Evolutionary conservation across 768 basidiomycete species (phyloP).

Genomic region (Hericium erinaceus): DNA sequence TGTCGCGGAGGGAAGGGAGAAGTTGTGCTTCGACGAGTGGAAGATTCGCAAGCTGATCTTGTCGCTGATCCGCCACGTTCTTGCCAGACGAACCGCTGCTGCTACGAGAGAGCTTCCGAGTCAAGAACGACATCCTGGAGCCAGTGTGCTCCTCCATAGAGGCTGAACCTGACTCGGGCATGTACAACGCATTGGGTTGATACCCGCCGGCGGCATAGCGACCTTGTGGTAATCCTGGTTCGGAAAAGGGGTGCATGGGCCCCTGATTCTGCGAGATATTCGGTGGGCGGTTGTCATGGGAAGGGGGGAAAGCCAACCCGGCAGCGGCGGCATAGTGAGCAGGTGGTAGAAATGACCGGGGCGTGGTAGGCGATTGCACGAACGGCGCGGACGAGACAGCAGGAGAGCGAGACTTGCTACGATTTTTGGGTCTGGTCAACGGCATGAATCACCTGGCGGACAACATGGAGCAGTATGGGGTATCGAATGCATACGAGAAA

Average conservation of each 20-base stretch:
- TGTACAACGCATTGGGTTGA: not conserved
- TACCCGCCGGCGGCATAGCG: not conserved
- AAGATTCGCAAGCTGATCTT: constrained; percentile 40
- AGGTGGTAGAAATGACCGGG: constrained; percentile 23
- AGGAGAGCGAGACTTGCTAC: constrained; percentile 10
- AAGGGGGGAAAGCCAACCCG: constrained; percentile 11
- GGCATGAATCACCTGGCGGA: constrained; percentile 4
- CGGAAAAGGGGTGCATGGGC: not conserved
- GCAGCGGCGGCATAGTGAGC: constrained; percentile 30
- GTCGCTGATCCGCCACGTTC: constrained; percentile 16
- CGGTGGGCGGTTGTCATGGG: constrained; percentile 1
- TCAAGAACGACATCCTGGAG: constrained; percentile 12
- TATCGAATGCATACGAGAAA: not conserved
- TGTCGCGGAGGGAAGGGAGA: constrained; percentile 62
- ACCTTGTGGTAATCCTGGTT: not conserved
- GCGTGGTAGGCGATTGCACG: constrained; percentile 7
- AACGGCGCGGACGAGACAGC: constrained; percentile 7
- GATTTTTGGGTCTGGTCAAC: constrained; percentile 8
- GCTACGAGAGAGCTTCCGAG: constrained; percentile 1
- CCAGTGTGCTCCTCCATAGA: constrained; percentile 11
- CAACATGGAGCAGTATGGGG: too few relatives aligned
- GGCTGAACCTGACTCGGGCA: constrained; percentile 11
- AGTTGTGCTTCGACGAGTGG: constrained; percentile 56
- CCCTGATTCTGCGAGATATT: not conserved
- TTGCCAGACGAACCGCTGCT: constrained; percentile 3